A percentile compares a stretch with the other conserved stretches of the same genome.
These are phyloP conservation scores for Tetracladium setigerum DNA, from an alignment of 495 filamentous ascomycete species.

Conservation along the genomic window DNA sequence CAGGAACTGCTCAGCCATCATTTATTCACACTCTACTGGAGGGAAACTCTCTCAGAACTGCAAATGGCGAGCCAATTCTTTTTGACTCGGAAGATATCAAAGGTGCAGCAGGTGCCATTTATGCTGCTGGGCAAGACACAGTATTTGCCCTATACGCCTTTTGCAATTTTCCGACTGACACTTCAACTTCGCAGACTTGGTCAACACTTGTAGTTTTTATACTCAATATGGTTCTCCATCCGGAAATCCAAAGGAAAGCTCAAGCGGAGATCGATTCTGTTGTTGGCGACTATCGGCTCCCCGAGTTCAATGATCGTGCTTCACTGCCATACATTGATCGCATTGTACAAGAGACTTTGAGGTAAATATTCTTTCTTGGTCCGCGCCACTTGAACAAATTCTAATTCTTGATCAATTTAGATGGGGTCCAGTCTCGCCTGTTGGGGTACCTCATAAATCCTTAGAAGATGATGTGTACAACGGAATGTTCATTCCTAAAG, in stretches of 20 bases:
- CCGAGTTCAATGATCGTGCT: constrained; percentile 19
- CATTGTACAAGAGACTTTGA: constrained; percentile 21
- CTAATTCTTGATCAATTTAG: not conserved
- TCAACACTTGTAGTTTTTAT: constrained; percentile 17
- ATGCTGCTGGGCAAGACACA: constrained; percentile 9
- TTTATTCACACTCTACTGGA: constrained; percentile 5
- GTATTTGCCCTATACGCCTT: not conserved
- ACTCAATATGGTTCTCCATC: constrained; percentile 20
- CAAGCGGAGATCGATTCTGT: constrained; percentile 25
- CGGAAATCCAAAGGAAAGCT: constrained; percentile 23
- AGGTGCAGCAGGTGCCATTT: constrained; percentile 11
- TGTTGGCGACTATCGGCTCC: constrained; percentile 20
- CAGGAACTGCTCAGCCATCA: not conserved
- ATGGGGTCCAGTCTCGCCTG: constrained; percentile 16
- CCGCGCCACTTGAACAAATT: too few relatives aligned
- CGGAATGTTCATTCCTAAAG: constrained; percentile 40
- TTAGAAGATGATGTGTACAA: constrained; percentile 30
- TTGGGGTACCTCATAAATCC: constrained; percentile 26
- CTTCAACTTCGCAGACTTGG: constrained; percentile 12
- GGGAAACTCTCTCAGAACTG: not conserved
- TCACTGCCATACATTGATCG: constrained; percentile 24
- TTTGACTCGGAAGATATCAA: constrained; percentile 9
- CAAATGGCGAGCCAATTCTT: not conserved
- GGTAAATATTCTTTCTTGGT: too few relatives aligned
- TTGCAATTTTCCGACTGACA: constrained; percentile 17